phyloP scores from a whole-genome alignment of 805 yeast species.

The Myxozyma lipomycoides region DNA sequence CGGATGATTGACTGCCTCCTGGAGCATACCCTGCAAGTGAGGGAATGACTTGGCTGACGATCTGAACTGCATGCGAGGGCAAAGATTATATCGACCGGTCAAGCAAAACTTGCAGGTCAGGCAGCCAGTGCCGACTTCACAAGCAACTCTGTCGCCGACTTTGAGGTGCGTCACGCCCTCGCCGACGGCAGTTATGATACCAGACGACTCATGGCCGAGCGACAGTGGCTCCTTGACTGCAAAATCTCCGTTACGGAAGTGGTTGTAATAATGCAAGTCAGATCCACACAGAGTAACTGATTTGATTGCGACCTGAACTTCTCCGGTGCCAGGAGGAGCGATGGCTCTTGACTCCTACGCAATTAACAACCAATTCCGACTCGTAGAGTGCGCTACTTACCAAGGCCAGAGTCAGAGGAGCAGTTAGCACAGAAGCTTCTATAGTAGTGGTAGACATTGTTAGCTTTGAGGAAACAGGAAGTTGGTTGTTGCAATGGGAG shows the following conservation, averaged over 20 bases:
- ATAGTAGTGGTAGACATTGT: slow-evolving; percentile 8
- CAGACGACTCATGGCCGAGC: slow-evolving; percentile 77
- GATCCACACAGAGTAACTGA: slow-evolving; percentile 31
- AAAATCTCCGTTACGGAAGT: slow-evolving; percentile 29
- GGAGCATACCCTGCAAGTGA: slow-evolving; percentile 91
- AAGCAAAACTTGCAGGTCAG: slow-evolving; percentile 71
- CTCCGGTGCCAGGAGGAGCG: slow-evolving; percentile 20
- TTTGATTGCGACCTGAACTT: slow-evolving; percentile 26
- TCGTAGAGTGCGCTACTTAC: slow-evolving; percentile 2
- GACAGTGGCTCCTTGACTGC: slow-evolving; percentile 68
- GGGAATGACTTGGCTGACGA: slow-evolving; percentile 62
- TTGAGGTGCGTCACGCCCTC: slow-evolving; percentile 54
- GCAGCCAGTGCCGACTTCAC: slow-evolving; percentile 82
- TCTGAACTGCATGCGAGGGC: slow-evolving; percentile 66
- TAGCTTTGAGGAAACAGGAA: too few relatives aligned
- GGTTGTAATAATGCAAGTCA: slow-evolving; percentile 29
- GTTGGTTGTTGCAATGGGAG: background rate
- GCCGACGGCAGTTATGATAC: slow-evolving; percentile 66
- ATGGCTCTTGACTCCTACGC: slow-evolving; percentile 20
- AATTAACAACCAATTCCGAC: background rate
- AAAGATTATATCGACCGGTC: slow-evolving; percentile 80
- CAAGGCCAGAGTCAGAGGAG: slow-evolving; percentile 8
- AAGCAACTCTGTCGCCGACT: slow-evolving; percentile 73
- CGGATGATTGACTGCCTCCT: slow-evolving; percentile 71
- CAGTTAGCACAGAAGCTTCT: slow-evolving; percentile 18